A percentile compares a stretch with the other conserved stretches of the same genome.
These are phyloP conservation scores for Coprinellus micaceus DNA, from an alignment of 768 basidiomycete genomes.

Conservation along the genomic window DNA sequence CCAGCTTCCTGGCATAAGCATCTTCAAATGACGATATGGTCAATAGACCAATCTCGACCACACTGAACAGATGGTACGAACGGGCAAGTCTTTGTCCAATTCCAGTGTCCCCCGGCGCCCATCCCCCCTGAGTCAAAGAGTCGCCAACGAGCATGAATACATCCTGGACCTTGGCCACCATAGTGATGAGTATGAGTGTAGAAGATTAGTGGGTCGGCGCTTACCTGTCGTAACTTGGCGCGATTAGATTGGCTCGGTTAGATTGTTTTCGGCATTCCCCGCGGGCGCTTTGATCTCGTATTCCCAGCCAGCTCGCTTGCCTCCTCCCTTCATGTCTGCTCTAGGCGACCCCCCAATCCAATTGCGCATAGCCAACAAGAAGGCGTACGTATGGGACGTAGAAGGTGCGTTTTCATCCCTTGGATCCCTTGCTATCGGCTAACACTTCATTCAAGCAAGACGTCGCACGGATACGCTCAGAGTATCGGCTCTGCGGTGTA, in stretches of 20 bases:
- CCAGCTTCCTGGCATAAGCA: constrained; percentile 74
- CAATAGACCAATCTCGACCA: background rate
- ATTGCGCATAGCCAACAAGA: constrained; percentile 73
- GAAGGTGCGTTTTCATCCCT: constrained; percentile 47
- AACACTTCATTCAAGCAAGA: constrained; percentile 44
- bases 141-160: constrained; percentile 76
- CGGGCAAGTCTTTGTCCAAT: constrained; percentile 67
- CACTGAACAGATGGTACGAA: constrained; percentile 30
- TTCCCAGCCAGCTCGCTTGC: constrained; percentile 8
- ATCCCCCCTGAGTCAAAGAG: constrained; percentile 72
- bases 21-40: constrained; percentile 53
- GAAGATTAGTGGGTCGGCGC: too few relatives aligned
- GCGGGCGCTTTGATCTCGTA: background rate
- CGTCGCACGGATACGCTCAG: constrained; percentile 71
- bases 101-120: constrained; percentile 49
- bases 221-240: too few relatives aligned
- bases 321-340: constrained; percentile 3
- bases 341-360: constrained; percentile 40
- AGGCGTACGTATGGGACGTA: constrained; percentile 86
- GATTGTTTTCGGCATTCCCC: background rate
- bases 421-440: background rate
- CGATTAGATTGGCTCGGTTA: too few relatives aligned
- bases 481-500: constrained; percentile 81
- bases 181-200: background rate
- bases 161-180: constrained; percentile 61